Percentiles rank a stretch among this genome's conserved stretches.
phyloP scores from a whole-genome alignment of 352 stramenopile species.

The Phytophthora boehmeriae region DNA sequence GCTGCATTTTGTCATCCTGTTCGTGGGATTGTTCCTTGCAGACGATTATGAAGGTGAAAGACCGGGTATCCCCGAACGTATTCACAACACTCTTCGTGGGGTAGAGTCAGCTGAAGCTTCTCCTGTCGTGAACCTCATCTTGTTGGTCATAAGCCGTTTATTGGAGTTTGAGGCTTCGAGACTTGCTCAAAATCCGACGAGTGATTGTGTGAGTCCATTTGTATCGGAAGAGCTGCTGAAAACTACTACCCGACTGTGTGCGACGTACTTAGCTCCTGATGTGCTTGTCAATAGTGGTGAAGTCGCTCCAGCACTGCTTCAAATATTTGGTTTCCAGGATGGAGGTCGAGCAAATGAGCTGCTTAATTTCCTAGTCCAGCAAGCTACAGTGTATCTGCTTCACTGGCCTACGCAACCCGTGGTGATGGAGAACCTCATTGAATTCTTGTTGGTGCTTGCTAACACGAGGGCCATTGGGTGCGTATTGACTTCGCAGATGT shows the following conservation, averaged over 20 bases:
- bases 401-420: conserved; percentile 85
- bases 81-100: conserved; percentile 48
- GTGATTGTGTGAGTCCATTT: conserved; percentile 72
- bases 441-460: conserved; percentile 73
- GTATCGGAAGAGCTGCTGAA: conserved; percentile 78
- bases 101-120: conserved; percentile 29
- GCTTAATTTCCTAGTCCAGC: conserved; percentile 74
- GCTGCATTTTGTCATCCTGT: conserved; percentile 81
- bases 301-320: conserved; percentile 51
- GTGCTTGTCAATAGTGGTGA: conserved; percentile 42
- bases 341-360: conserved; percentile 60
- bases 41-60: conserved; percentile 83
- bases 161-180: conserved; percentile 72
- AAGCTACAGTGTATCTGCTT: conserved; percentile 71
- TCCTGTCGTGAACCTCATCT: conserved; percentile 60
- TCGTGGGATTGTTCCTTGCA: conserved; percentile 74
- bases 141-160: conserved; percentile 74
- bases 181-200: conserved; percentile 61
- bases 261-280: conserved; percentile 75
- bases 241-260: conserved; percentile 74
- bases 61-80: conserved; percentile 64
- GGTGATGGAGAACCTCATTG: conserved; percentile 85
- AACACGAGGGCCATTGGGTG: conserved; percentile 67
- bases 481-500: conserved; percentile 61
- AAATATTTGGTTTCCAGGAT: conserved; percentile 71